Conservation (phyloP, 805 yeast species). For the Metschnikowia baotianmanensis region DNA sequence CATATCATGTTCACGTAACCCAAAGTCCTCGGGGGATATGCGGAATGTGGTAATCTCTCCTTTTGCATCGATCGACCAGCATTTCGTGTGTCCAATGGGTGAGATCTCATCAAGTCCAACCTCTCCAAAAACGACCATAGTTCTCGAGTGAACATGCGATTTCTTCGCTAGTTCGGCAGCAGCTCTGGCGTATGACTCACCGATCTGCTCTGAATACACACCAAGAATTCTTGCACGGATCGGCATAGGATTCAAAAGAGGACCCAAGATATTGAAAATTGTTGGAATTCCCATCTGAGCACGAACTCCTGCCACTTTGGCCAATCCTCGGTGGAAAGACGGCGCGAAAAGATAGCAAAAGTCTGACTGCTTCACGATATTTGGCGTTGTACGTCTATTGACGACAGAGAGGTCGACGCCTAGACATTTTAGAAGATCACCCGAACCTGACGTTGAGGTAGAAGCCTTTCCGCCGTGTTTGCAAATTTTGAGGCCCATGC, state of each 20-base stretch:
- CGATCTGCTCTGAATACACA: slow-evolving; percentile 77
- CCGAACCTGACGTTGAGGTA: slow-evolving; percentile 90
- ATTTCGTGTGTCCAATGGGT: slow-evolving; percentile 77
- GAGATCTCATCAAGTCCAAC: slow-evolving; percentile 92
- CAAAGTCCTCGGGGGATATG: slow-evolving; percentile 75
- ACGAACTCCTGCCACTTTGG: slow-evolving; percentile 74
- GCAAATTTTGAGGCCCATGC: slow-evolving; percentile 76
- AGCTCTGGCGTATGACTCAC: slow-evolving; percentile 81
- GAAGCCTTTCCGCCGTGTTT: slow-evolving; percentile 98
- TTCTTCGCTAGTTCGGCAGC: slow-evolving; percentile 59
- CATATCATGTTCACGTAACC: slow-evolving; percentile 69
- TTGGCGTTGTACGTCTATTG: slow-evolving; percentile 58
- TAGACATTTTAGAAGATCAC: slow-evolving; percentile 76
- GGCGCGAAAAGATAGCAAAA: slow-evolving; percentile 88
- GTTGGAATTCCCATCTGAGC: slow-evolving; percentile 83
- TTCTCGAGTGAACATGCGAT: slow-evolving; percentile 46
- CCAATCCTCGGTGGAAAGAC: slow-evolving; percentile 91
- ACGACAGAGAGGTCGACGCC: slow-evolving; percentile 82
- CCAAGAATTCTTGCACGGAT: slow-evolving; percentile 80
- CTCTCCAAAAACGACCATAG: slow-evolving; percentile 91
- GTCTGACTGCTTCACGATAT: slow-evolving; percentile 46
- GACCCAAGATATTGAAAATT: slow-evolving; percentile 92
- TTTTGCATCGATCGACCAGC: slow-evolving; percentile 63
- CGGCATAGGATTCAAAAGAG: slow-evolving; percentile 88
- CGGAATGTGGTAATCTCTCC: slow-evolving; percentile 43